Evolutionary conservation across 176 grass and related monocot species (phyloP), one percentile per base, ranked within the genome.

Genomic region (Oryza glaberrima): DNA sequence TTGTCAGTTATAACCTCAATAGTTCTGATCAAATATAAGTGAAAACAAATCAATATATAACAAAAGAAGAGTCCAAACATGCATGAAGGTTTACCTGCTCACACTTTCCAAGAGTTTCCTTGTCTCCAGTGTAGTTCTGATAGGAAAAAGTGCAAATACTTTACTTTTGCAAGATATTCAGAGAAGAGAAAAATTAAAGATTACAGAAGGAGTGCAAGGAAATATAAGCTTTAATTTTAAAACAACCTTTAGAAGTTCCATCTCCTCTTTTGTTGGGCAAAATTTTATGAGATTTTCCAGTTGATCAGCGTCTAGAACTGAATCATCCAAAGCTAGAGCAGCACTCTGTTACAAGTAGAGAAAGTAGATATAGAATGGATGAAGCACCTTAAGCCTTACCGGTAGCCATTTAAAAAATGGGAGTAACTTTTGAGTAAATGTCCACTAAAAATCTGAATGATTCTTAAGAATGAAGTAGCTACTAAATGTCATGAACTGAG

Each of bases 201-300:
- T 65, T 66, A 88, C 58, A 81, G 10, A 52, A 87, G 14, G 60
- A 34, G 15, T 67, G 84, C 7, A 43, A 17, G 70, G 71, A 61
- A 85, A 69, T 38, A 65, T 73, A 63, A 47, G 17, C 34, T 19
- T 19, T 80, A 77, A 81, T 73, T 54, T 23, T 45, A 77, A 71
- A 88, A 76, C 22, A 79, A 93, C 95, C 95, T 98, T 98, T 84
- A 98, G 83, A 88, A 92, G 90, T 67, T 98, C 95, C 91, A 98
- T 98, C 87, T 98, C 95, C 70, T 95, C 91, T 88, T 98, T 98
- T 73, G 95, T 98, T 32, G 96, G 96, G 85, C 96, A 98, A 87
- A 93, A 98, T 78, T 98, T 98, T 84, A 98, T 88, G 56, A 98
- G 83, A 84, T 98, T 98, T 83, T 95, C 93, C 52, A 98, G 69